Conservation (phyloP, 1,139 yeast genomes). For the Saccharomyces hybrid region DNA sequence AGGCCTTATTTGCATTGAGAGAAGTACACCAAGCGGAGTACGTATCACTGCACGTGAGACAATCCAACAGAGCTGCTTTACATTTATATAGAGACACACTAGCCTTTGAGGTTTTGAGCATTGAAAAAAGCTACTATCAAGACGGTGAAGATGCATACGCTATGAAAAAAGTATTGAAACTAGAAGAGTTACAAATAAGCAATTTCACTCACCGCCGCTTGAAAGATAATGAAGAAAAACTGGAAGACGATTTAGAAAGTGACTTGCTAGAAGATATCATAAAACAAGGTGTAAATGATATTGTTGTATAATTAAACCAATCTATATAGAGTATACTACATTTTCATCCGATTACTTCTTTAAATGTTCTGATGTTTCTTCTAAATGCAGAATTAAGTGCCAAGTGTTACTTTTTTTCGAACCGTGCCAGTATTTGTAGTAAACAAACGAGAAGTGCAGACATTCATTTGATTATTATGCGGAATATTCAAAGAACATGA, state of each 20-base stretch:
- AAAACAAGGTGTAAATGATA: constrained; percentile 21
- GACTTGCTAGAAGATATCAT: constrained; percentile 30
- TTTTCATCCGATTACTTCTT: not conserved
- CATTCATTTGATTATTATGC: not conserved
- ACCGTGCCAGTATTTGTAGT: not conserved
- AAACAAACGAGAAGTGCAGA: constrained; percentile 1
- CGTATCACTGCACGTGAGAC: constrained; percentile 88
- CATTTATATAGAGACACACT: constrained; percentile 85
- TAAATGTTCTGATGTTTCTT: not conserved
- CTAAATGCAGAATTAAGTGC: not conserved
- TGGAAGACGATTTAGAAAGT: constrained; percentile 39
- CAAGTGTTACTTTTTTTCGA: not conserved
- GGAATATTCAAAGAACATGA: not conserved
- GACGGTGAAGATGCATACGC: constrained; percentile 99
- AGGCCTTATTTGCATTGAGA: constrained; percentile 67
- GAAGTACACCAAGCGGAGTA: constrained; percentile 78
- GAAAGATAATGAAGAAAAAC: constrained; percentile 29
- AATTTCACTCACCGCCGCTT: constrained; percentile 36
- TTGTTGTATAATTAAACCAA: constrained; percentile 13
- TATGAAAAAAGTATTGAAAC: constrained; percentile 62
- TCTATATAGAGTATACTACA: not conserved
- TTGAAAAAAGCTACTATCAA: constrained; percentile 84
- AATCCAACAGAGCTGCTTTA: constrained; percentile 88
- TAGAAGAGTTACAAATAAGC: constrained; percentile 56
- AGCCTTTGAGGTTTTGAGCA: constrained; percentile 68